Conservation (phyloP, 495 filamentous ascomycete genomes). For the Patellaria atrata region DNA sequence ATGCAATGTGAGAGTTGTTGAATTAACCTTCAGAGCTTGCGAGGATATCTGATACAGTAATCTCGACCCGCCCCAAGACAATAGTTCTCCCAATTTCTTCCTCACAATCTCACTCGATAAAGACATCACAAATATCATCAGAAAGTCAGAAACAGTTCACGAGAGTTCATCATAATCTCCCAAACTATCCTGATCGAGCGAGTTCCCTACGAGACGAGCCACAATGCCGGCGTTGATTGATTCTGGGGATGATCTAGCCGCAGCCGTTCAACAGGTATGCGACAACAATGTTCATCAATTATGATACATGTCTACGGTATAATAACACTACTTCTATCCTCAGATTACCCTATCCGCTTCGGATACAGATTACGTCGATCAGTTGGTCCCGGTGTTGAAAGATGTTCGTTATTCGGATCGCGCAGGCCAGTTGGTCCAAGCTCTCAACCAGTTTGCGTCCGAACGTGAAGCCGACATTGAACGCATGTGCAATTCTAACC, state of each 20-base stretch:
- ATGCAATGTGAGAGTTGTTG: slow-evolving; percentile 4
- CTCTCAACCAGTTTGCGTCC: slow-evolving; percentile 62
- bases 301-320: slow-evolving; percentile 1
- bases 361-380: slow-evolving; percentile 87
- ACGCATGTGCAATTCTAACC: slow-evolving; percentile 83
- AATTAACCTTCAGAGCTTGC: slow-evolving; percentile 3
- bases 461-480: slow-evolving; percentile 89
- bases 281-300: not conserved
- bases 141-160: not conserved
- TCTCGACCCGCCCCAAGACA: too few relatives aligned
- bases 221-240: slow-evolving; percentile 21
- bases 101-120: too few relatives aligned
- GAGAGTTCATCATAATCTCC: slow-evolving; percentile 3
- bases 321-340: not conserved
- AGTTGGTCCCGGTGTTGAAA: slow-evolving; percentile 81
- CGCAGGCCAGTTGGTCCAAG: slow-evolving; percentile 58
- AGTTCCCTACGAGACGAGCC: not conserved
- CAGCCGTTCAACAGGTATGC: slow-evolving; percentile 28
- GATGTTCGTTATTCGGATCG: slow-evolving; percentile 70
- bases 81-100: too few relatives aligned
- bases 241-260: slow-evolving; percentile 23
- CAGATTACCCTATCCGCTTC: slow-evolving; percentile 85
- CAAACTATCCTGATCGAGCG: not conserved
- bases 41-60: not conserved
- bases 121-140: not conserved